phyloP scores from a whole-genome alignment of 2,329 filamentous ascomycete species.

The Pseudogymnoascus sp. region DNA sequence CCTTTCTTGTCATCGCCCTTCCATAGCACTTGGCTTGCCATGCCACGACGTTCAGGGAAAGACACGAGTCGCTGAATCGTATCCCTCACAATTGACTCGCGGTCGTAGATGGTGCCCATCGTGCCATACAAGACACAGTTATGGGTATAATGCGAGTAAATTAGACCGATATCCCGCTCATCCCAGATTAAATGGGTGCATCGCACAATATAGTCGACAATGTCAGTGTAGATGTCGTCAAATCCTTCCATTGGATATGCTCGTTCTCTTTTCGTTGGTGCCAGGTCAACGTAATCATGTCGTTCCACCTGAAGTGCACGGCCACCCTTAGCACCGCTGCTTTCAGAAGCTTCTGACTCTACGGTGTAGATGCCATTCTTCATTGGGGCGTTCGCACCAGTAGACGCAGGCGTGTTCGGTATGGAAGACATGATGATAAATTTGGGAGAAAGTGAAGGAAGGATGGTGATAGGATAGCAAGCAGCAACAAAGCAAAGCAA shows the following conservation, averaged over 20 bases:
- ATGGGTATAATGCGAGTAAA: slow-evolving; percentile 9
- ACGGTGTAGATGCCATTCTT: not conserved
- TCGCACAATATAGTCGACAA: slow-evolving; percentile 9
- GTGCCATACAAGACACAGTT: slow-evolving; percentile 9
- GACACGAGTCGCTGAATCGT: slow-evolving; percentile 8
- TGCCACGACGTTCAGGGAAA: slow-evolving; percentile 8
- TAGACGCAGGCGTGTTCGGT: not conserved
- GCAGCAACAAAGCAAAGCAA: not conserved
- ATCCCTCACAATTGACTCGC: slow-evolving; percentile 5
- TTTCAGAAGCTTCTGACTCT: not conserved
- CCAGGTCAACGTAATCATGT: slow-evolving; percentile 5
- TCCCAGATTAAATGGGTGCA: slow-evolving; percentile 9
- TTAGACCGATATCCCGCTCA: slow-evolving; percentile 9
- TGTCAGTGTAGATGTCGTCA: slow-evolving; percentile 9
- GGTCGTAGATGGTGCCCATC: slow-evolving; percentile 8
- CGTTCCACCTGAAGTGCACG: slow-evolving; percentile 5
- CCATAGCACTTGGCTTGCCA: slow-evolving; percentile 7
- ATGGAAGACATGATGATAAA: not conserved
- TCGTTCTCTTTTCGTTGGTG: not conserved
- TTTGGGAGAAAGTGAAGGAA: not conserved
- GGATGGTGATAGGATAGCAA: not conserved
- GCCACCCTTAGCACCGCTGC: not conserved
- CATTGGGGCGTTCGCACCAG: not conserved
- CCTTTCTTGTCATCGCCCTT: slow-evolving; percentile 6
- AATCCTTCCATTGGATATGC: slow-evolving; percentile 5